A percentile compares a stretch with the other conserved stretches of the same genome.
phyloP scores from a whole-genome alignment of 1,139 yeast species.

The Eremothecium sinecaudum region DNA sequence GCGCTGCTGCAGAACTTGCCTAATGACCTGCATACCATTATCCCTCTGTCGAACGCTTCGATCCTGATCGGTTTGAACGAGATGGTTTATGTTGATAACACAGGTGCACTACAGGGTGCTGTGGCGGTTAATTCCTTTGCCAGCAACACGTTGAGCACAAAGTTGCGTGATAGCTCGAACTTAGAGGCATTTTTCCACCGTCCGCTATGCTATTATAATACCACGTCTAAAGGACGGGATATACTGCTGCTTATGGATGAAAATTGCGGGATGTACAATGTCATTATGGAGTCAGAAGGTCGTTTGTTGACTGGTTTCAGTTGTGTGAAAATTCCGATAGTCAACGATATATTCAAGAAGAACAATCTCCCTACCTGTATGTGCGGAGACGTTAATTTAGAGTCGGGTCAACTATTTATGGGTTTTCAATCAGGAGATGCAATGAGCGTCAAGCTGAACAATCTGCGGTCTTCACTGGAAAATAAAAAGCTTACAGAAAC shows the following conservation, averaged over 20 bases:
- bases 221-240: slow-evolving; percentile 14
- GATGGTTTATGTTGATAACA: slow-evolving; percentile 68
- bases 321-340: slow-evolving; percentile 25
- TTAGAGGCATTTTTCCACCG: slow-evolving; percentile 19
- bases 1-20: slow-evolving; percentile 43
- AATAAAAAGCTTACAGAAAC: slow-evolving; percentile 13
- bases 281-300: slow-evolving; percentile 26
- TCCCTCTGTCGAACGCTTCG: slow-evolving; percentile 65
- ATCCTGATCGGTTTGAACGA: slow-evolving; percentile 71
- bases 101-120: slow-evolving; percentile 42
- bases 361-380: slow-evolving; percentile 23
- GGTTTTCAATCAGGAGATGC: slow-evolving; percentile 30
- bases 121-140: slow-evolving; percentile 24
- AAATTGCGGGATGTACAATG: slow-evolving; percentile 20
- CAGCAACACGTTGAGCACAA: slow-evolving; percentile 18
- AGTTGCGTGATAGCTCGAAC: slow-evolving; percentile 21
- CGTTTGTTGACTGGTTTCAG: slow-evolving; percentile 25
- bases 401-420: slow-evolving; percentile 21
- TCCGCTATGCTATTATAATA: slow-evolving; percentile 15
- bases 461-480: slow-evolving; percentile 24
- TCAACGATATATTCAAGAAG: slow-evolving; percentile 23
- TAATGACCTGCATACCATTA: slow-evolving; percentile 56
- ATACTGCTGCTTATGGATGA: slow-evolving; percentile 24
- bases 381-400: slow-evolving; percentile 14
- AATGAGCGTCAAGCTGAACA: slow-evolving; percentile 23